Base-by-base conservation (phyloP, 2,329 filamentous ascomycete species). In the Penicillium sp. region DNA sequence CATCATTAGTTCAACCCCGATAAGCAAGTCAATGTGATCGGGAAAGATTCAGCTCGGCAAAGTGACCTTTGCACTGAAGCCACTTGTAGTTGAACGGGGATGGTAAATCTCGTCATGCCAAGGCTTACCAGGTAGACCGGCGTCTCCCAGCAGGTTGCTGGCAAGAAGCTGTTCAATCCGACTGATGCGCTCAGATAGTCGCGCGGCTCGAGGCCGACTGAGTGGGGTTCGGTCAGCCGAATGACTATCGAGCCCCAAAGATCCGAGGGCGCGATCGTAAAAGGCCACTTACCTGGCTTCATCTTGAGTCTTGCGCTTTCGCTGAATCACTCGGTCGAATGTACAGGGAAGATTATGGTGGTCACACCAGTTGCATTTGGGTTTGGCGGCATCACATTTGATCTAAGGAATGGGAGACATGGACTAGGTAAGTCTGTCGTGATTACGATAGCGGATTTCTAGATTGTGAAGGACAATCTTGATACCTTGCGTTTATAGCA, bases 321-420 rank as follows among this genome's bases (percentile, higher is more conserved):
- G 57, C 26, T 53, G 57, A 27, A 62, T 51, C 8, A 57, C 55
- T 48, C 68, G 52, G 27, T 64, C 66, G 55, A 76, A 78, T 6
- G 73, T 77, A 59, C 76, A 79, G 13, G 67, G 57, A 18, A 74
- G 64, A 46, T 67, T 61, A 52, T 77, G 75, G 57, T 77, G 73
- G 43, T 64, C 67, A 55, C 75, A 78, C 74, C 75, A 78, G 57
- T 78, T 73, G 61, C 75, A 78, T 42, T 68, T 64, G 3, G 72
- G 70, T 8, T 65, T 50, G 12, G 65, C 65, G 2, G 65, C 66
- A 55, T 76, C 75, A 52, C 76, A 79, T 66, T 77, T 76, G 50
- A 78, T 78, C 74, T 76, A n/a, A 32, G 24, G 11, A 12, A 32
- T 46, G 25, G 33, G 5, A 12, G 3, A 9, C n/a, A 24, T 27